Evolutionary conservation across 345 rosid species (phyloP).

Genomic region (Trapa bicornis): DNA sequence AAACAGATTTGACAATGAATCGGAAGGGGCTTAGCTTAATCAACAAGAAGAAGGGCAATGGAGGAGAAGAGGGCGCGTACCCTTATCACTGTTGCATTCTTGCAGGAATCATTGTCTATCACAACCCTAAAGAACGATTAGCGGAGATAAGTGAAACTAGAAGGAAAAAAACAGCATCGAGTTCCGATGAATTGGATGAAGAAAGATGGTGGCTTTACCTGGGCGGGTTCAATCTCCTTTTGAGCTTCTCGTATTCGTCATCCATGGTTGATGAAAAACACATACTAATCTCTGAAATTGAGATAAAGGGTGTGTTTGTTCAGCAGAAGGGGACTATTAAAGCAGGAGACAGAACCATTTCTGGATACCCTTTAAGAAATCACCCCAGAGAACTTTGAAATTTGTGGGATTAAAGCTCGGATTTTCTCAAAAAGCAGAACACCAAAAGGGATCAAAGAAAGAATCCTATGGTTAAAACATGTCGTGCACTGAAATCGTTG

Average conservation of each 20-base stretch:
- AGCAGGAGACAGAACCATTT: not conserved
- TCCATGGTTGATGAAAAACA: slow-evolving; percentile 60
- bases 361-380: slow-evolving; percentile 8
- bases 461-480: not conserved
- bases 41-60: slow-evolving; percentile 4
- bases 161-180: not conserved
- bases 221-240: slow-evolving; percentile 90
- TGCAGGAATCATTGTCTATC: slow-evolving; percentile 84
- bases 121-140: slow-evolving; percentile 50
- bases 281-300: slow-evolving; percentile 38
- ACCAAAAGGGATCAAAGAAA: not conserved
- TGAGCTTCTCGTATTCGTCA: slow-evolving; percentile 79
- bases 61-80: slow-evolving; percentile 17
- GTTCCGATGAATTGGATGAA: slow-evolving; percentile 10
- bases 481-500: not conserved
- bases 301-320: not conserved
- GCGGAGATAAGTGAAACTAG: not conserved
- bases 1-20: not conserved
- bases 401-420: not conserved
- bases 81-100: slow-evolving; percentile 77
- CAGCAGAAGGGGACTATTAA: not conserved
- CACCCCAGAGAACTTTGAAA: not conserved
- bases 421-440: not conserved
- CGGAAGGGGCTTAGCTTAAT: not conserved
- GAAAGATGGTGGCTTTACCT: slow-evolving; percentile 26